phyloP scores from a whole-genome alignment of 2,329 filamentous ascomycete genomes.

The Chaetothyriales sp. region DNA sequence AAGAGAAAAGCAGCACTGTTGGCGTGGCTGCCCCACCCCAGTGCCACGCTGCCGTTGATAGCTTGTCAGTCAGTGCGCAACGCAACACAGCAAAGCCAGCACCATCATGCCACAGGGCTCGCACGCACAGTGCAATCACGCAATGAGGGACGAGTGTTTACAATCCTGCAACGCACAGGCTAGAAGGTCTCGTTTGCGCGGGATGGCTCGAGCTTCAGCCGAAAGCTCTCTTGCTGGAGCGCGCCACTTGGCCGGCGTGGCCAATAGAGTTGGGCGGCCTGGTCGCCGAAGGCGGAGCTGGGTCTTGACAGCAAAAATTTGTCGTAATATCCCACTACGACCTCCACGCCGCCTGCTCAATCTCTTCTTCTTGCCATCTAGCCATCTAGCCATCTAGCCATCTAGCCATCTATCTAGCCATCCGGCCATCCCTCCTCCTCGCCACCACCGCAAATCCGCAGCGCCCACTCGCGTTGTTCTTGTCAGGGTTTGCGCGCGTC shows the following conservation, averaged over 20 bases:
- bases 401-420: neutral
- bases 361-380: neutral
- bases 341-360: neutral
- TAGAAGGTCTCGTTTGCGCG: neutral
- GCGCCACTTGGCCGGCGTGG: neutral
- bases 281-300: neutral
- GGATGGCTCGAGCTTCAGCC: neutral
- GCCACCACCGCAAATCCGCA: neutral
- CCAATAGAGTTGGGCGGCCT: neutral
- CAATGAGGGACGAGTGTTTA: neutral
- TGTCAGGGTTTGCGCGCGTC: neutral
- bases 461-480: neutral
- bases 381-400: neutral
- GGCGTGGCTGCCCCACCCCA: too few species aligned
- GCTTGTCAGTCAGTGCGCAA: too few species aligned
- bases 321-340: neutral
- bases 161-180: neutral
- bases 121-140: neutral
- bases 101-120: neutral
- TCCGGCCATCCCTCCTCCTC: neutral
- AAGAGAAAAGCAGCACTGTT: too few species aligned
- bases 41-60: too few species aligned
- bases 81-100: too few species aligned
- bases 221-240: neutral
- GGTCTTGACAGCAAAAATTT: neutral